Conservation (phyloP, 441 rosid species). For the Syzygium syzygioides region DNA sequence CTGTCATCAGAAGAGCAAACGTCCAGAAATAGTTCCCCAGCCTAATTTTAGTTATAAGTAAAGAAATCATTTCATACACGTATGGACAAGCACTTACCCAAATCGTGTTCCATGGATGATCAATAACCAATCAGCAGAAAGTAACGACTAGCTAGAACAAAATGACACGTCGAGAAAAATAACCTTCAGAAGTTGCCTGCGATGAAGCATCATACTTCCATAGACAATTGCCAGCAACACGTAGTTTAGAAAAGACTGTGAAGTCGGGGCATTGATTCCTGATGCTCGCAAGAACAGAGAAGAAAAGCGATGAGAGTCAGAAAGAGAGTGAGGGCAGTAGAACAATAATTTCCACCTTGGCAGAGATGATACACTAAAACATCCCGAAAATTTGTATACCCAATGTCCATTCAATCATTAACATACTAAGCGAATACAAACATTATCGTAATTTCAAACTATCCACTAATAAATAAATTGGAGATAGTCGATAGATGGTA, state of each 20-base stretch:
- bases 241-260: conserved; percentile 72
- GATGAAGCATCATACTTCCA: conserved; percentile 59
- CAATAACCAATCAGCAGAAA: not conserved
- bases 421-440: not conserved
- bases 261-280: conserved; percentile 84
- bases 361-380: not conserved
- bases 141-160: not conserved
- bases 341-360: not conserved
- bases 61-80: not conserved
- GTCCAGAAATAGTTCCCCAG: not conserved
- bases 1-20: not conserved
- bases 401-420: not conserved
- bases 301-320: not conserved
- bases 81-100: not conserved
- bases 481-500: not conserved
- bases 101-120: not conserved
- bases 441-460: not conserved
- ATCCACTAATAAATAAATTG: not conserved
- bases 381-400: not conserved
- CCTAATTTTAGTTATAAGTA: not conserved
- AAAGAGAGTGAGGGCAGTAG: not conserved
- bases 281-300: not conserved
- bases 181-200: conserved; percentile 56
- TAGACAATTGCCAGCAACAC: conserved; percentile 58
- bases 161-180: conserved; percentile 3